A percentile compares a stretch with the other conserved stretches of the same genome.
phyloP scores from a whole-genome alignment of 495 filamentous ascomycete genomes.

The Penicillium flavigenum region DNA sequence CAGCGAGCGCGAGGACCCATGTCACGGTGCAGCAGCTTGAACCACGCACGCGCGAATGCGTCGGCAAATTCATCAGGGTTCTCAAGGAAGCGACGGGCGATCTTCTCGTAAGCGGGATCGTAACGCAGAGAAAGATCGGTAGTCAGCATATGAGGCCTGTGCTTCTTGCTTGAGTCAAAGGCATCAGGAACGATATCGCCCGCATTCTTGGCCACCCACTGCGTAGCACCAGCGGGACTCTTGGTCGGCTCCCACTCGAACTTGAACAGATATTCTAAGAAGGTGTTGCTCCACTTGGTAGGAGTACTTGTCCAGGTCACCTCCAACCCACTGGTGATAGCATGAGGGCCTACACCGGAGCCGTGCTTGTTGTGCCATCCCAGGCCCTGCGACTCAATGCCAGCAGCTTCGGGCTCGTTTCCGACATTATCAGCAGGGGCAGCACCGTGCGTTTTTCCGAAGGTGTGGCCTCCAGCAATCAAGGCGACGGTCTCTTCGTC shows the following conservation, averaged over 20 bases:
- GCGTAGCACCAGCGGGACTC: constrained; percentile 69
- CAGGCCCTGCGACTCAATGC: constrained; percentile 62
- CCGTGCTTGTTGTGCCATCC: constrained; percentile 62
- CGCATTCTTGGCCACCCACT: constrained; percentile 68
- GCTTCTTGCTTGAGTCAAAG: constrained; percentile 62
- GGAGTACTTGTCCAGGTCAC: constrained; percentile 73
- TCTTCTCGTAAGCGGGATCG: constrained; percentile 71
- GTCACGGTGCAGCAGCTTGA: constrained; percentile 76
- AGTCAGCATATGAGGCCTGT: constrained; percentile 66
- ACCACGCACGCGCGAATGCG: constrained; percentile 68
- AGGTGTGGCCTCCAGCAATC: constrained; percentile 72
- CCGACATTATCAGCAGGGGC: constrained; percentile 57
- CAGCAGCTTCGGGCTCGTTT: constrained; percentile 60
- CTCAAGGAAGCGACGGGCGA: constrained; percentile 62
- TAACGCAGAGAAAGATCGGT: constrained; percentile 67
- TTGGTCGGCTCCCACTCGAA: constrained; percentile 75
- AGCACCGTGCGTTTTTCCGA: constrained; percentile 75
- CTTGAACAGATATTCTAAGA: constrained; percentile 70
- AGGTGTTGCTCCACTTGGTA: constrained; percentile 65
- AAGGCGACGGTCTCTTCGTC: constrained; percentile 74
- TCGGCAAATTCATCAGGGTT: constrained; percentile 64
- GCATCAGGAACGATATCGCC: constrained; percentile 66
- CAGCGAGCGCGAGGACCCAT: constrained; percentile 66
- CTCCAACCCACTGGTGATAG: constrained; percentile 72
- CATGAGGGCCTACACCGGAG: constrained; percentile 60